Conservation (phyloP, 495 filamentous ascomycete genomes). For the Letharia columbiana region DNA sequence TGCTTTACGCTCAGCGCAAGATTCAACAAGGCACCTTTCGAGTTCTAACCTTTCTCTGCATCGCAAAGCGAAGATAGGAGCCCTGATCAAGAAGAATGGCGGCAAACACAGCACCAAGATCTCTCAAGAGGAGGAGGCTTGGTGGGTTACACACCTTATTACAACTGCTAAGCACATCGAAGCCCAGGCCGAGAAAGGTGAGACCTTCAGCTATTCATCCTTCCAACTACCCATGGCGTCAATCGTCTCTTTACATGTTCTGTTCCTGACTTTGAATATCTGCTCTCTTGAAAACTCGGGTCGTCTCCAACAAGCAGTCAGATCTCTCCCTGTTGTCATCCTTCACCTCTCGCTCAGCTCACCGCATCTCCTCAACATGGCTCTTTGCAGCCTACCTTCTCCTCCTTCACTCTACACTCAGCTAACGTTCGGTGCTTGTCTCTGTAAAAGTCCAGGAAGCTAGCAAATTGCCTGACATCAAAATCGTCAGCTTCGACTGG, state of each 20-base stretch:
- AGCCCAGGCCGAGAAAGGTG: constrained; percentile 1
- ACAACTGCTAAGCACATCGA: neutral
- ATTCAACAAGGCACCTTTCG: neutral
- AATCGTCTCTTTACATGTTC: neutral
- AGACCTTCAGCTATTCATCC: neutral
- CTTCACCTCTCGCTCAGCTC: neutral
- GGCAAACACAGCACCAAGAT: constrained; percentile 41
- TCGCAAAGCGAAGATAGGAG: constrained; percentile 32
- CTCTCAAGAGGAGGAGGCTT: constrained; percentile 20
- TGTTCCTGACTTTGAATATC: neutral
- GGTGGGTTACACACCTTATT: constrained; percentile 51
- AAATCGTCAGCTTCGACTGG: constrained; percentile 57
- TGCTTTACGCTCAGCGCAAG: neutral
- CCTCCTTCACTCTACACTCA: neutral
- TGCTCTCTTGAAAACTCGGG: neutral
- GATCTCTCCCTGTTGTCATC: constrained; percentile 33
- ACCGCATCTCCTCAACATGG: neutral
- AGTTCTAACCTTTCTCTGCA: neutral
- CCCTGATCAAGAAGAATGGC: constrained; percentile 39
- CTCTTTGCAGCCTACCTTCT: neutral
- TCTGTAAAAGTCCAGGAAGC: constrained; percentile 41
- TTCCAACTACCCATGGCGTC: neutral
- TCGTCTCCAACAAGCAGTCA: too few species aligned
- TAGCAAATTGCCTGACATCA: constrained; percentile 35
- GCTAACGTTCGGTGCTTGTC: constrained; percentile 2